Conservation (phyloP, 768 basidiomycete species). For the Amanita jacksonii region DNA sequence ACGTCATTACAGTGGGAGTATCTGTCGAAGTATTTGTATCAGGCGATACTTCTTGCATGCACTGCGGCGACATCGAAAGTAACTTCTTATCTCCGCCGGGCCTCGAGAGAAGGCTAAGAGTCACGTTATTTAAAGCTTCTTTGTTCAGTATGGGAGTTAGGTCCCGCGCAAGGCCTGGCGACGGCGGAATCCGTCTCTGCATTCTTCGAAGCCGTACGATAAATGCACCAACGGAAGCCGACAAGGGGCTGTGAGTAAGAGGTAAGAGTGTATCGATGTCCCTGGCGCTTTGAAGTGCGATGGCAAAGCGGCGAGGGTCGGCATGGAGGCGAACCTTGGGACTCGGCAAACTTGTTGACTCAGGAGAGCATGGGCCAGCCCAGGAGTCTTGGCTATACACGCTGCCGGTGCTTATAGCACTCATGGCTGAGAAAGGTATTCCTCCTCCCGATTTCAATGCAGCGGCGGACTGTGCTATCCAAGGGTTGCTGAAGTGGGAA, state of each 20-base stretch:
- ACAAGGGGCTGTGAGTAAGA: neutral
- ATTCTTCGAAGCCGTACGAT: neutral
- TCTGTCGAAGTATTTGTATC: too few species aligned
- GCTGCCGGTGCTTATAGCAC: conserved; percentile 13
- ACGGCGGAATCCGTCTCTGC: too few species aligned
- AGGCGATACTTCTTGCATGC: too few species aligned
- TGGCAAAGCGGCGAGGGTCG: conserved; percentile 15
- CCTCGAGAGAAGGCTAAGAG: too few species aligned
- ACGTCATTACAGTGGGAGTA: too few species aligned
- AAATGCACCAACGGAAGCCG: neutral
- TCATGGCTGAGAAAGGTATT: conserved; percentile 8
- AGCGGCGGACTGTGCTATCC: too few species aligned
- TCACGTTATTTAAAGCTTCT: too few species aligned
- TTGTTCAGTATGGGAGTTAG: too few species aligned
- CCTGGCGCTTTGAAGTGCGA: conserved; percentile 14
- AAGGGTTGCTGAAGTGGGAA: neutral
- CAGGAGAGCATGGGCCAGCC: neutral
- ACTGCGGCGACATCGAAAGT: too few species aligned
- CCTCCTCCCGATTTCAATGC: conserved; percentile 13
- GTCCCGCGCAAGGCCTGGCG: too few species aligned
- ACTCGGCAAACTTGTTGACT: neutral
- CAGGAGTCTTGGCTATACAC: conserved; percentile 17
- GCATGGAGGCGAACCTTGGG: conserved; percentile 9
- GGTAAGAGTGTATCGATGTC: neutral
- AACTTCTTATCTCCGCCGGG: too few species aligned